These are phyloP conservation scores for Sugiyamaella lignohabitans DNA, from an alignment of 805 yeast genomes.

Conservation along the genomic window DNA sequence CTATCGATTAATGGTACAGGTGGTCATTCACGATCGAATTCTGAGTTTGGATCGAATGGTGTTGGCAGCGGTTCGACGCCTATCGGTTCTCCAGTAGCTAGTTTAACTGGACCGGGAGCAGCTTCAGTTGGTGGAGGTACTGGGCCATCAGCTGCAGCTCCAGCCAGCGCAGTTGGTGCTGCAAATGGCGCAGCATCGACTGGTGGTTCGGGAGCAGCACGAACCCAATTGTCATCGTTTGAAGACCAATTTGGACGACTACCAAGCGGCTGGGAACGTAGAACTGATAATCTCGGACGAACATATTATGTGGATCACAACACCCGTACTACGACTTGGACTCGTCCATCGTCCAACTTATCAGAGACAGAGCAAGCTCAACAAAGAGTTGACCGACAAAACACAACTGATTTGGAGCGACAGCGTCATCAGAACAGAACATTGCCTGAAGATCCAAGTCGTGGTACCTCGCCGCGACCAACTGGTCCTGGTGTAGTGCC, in stretches of 20 bases:
- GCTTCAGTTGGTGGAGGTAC: slow-evolving; percentile 4
- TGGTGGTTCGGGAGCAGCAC: slow-evolving; percentile 17
- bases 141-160: slow-evolving; percentile 13
- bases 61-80: background rate
- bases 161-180: slow-evolving; percentile 10
- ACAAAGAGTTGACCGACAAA: slow-evolving; percentile 43
- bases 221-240: slow-evolving; percentile 69
- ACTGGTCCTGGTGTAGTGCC: slow-evolving; percentile 31
- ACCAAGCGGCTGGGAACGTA: slow-evolving; percentile 98
- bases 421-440: slow-evolving; percentile 87
- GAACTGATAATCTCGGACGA: slow-evolving; percentile 95
- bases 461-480: slow-evolving; percentile 26
- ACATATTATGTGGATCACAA: slow-evolving; percentile 98
- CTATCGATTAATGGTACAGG: background rate
- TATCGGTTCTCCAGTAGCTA: background rate
- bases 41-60: background rate
- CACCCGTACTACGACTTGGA: slow-evolving; percentile 98
- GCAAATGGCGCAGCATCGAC: slow-evolving; percentile 22
- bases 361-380: slow-evolving; percentile 63
- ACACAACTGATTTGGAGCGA: slow-evolving; percentile 78
- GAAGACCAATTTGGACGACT: slow-evolving; percentile 95
- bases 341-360: slow-evolving; percentile 78
- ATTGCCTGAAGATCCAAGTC: slow-evolving; percentile 56
- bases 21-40: too few species aligned
- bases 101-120: slow-evolving; percentile 3